Evolutionary conservation across 2,329 filamentous ascomycete genomes (phyloP), one percentile per base, ranked within the genome.

Genomic region (Thelonectria olida): DNA sequence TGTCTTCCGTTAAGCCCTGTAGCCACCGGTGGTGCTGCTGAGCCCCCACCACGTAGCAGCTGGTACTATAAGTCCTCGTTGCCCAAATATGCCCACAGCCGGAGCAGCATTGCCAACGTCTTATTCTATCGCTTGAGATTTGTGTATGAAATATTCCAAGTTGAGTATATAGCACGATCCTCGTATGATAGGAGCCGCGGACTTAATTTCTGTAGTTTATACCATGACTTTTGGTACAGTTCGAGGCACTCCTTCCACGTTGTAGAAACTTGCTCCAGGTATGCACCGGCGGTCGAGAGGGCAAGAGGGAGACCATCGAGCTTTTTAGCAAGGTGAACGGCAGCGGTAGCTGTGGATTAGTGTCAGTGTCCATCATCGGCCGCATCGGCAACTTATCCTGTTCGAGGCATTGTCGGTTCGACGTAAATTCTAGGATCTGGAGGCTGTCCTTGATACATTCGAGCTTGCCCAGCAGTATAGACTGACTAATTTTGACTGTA

Each of bases 261-360:
- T 1, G 72, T 78, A 36, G 74, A 60, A 23, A 75, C 74, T 47
- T 80, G 63, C 25, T 72, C 57, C 13, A 84, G 75, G 60, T 81
- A 84, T 0, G 78, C 73, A 5, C 80, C 80, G 17, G 82, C 81
- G 15, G 80, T 78, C 5, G 80, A 70, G 15, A 84, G 74, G 2
- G 81, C 81, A 27, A 85, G 74, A 12, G 80, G 81, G 25, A 83
- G 75, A 5, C 82, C 79, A 59, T 80, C 76, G 1, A 84, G 76
- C 49, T 70, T 66, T 31, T 67, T 58, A 2, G 72, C 72, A 59
- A 82, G 74, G 13, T 62, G 17, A 28, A 50, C 20, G 13, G 71
- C 72, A 62, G 71, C 72, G 27, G 61, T 20, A 68, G 79, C 73
- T 79, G 56, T 9, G 20, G 15, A 12, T 51, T 42, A 59, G 2